phyloP scores from a whole-genome alignment of 495 filamentous ascomycete species.

The Melanomma pulvis-pyrius region DNA sequence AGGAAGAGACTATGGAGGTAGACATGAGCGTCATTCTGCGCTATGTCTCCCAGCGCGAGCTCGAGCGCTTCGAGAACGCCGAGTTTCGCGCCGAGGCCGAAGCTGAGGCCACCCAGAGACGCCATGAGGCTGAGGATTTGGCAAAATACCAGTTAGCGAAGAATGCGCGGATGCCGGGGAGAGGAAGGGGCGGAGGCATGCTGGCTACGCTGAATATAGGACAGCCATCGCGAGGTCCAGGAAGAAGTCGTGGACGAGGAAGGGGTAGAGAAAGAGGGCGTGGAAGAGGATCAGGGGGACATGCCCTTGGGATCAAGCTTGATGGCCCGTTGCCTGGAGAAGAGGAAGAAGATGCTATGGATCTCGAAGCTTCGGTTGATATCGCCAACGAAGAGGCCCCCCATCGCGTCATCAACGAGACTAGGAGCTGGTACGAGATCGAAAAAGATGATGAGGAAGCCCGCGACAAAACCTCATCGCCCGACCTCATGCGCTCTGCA shows the following conservation, averaged over 20 bases:
- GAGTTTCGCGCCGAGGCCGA: slow-evolving; percentile 17
- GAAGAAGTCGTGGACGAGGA: slow-evolving; percentile 12
- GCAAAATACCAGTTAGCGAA: slow-evolving; percentile 11
- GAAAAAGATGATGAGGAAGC: slow-evolving; percentile 11
- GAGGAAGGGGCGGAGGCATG: slow-evolving; percentile 1
- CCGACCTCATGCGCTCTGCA: slow-evolving; percentile 18
- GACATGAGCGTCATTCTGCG: slow-evolving; percentile 19
- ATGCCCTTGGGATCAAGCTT: neutral
- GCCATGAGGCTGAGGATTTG: slow-evolving; percentile 11
- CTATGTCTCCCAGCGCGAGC: slow-evolving; percentile 15
- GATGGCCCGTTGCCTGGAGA: neutral
- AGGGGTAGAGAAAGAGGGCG: neutral
- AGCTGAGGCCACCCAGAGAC: neutral
- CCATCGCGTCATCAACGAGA: slow-evolving; percentile 3
- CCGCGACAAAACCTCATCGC: neutral
- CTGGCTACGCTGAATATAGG: neutral
- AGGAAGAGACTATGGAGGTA: slow-evolving; percentile 1
- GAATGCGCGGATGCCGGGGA: slow-evolving; percentile 7
- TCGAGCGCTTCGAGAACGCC: slow-evolving; percentile 26
- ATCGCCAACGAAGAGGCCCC: neutral
- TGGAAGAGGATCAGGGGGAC: neutral
- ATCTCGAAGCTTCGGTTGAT: neutral
- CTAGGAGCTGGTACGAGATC: neutral
- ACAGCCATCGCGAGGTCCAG: neutral
- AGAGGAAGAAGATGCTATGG: neutral